These are phyloP conservation scores for Rhododendron williamsianum DNA, from an alignment of 148 eudicot species.

Conservation along the genomic window DNA sequence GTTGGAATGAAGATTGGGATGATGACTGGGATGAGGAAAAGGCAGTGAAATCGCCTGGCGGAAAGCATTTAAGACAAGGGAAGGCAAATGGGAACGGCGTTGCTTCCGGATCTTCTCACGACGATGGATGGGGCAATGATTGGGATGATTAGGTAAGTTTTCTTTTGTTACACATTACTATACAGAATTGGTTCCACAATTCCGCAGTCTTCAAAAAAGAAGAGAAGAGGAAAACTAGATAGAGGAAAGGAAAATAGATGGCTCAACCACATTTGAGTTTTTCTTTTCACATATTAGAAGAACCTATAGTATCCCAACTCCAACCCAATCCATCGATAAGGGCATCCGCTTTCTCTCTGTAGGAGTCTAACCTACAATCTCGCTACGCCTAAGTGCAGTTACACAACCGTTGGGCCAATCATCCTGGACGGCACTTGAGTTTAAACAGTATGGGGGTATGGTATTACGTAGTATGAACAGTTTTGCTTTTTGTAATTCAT, in stretches of 20 bases:
- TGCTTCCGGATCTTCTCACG: constrained; percentile 9
- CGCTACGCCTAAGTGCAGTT: neutral
- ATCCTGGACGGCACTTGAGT: neutral
- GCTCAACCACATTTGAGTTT: neutral
- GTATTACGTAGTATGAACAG: neutral
- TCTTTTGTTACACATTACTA: neutral
- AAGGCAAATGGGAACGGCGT: constrained; percentile 12
- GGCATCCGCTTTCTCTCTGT: neutral
- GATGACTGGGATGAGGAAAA: constrained; percentile 37
- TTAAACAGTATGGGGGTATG: neutral
- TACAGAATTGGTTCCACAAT: neutral
- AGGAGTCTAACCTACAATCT: neutral
- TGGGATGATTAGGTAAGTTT: constrained; percentile 18
- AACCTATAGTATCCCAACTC: neutral
- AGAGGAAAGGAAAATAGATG: constrained; percentile 1
- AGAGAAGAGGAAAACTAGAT: neutral
- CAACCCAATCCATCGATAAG: neutral
- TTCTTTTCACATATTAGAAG: neutral
- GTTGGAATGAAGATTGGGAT: constrained; percentile 36
- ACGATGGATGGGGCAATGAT: constrained; percentile 18
- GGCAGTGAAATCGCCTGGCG: constrained; percentile 18
- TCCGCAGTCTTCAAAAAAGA: neutral
- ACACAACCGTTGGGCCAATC: neutral
- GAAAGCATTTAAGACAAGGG: neutral
- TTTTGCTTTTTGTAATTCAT: neutral